These are phyloP conservation scores for Annulohypoxylon truncatum DNA, from an alignment of 2,329 filamentous ascomycete genomes.

Conservation along the genomic window DNA sequence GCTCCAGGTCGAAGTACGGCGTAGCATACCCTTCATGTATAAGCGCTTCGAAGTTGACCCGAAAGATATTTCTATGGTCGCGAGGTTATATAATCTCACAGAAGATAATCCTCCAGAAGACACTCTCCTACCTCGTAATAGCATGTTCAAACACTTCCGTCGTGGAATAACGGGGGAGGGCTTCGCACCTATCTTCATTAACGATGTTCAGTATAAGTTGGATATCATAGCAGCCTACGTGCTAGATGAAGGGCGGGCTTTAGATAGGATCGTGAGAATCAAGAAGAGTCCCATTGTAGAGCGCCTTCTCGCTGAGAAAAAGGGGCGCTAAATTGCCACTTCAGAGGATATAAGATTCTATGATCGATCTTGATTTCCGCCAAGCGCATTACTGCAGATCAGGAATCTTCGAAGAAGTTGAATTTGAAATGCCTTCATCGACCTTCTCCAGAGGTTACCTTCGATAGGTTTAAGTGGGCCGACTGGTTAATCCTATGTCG, in stretches of 20 bases:
- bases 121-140: background rate
- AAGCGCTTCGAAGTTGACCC: constrained; percentile 57
- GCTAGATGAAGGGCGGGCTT: constrained; percentile 67
- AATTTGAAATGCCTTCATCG: background rate
- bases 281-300: constrained; percentile 43
- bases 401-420: background rate
- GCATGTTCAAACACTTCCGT: constrained; percentile 58
- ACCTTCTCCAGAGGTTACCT: background rate
- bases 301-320: constrained; percentile 11
- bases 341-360: constrained; percentile 6
- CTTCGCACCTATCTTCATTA: constrained; percentile 62
- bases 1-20: constrained; percentile 65
- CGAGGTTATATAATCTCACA: constrained; percentile 49
- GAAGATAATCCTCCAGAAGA: constrained; percentile 25
- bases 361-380: background rate
- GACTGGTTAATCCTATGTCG: background rate
- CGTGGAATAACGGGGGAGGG: constrained; percentile 68
- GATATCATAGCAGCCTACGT: constrained; percentile 69
- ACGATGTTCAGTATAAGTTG: constrained; percentile 65
- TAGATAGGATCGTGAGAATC: constrained; percentile 65
- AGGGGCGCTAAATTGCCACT: background rate
- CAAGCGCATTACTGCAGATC: background rate
- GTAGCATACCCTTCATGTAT: constrained; percentile 57
- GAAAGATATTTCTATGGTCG: constrained; percentile 52
- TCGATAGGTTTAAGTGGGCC: background rate